Base-by-base conservation (phyloP, 495 filamentous ascomycete genomes). In the Penicillium steckii region DNA sequence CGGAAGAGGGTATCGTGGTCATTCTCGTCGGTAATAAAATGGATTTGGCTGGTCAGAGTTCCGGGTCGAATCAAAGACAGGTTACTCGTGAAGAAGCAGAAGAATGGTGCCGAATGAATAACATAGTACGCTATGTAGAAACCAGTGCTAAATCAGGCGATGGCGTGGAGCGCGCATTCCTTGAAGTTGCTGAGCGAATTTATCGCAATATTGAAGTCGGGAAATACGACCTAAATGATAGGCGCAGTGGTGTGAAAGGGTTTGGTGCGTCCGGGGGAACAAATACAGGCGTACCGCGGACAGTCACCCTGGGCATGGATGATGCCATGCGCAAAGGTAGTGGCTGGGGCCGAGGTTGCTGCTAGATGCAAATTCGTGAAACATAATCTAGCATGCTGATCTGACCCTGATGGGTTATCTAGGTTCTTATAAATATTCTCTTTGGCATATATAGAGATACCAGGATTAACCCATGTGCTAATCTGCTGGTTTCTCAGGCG, bases 111-210 rank as follows among this genome's bases (percentile, higher is more conserved):
- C 74, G 76, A 46, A 67, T 75, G 53, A 96, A 97, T 69, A 85
- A 85, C 44, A 82, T 97, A 15, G 80, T 95, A 52, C 82, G 87
- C 57, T 96, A 96, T 66, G 89, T 97, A 43, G 94, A 98, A 73
- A 98, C 94, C n/a, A 87, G 82, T 49, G 94, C 94, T 30, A 98
- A 96, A 74, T 91, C 83, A 30, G 94, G 94, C 19, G 90, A 94
- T 66, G 88, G 88, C 18, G 94, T 98, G 27, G 94, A 98, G 69
- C 78, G 84, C 51, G 94, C 94, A 3, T 98, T 98, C 60, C 79
- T 95, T 64, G 85, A 94, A 60, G 91, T 96, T 26, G 92, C 94
- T 27, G 88, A 95, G 73, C 79, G 90, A 57, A 97, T 98, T 55
- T 95, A 92, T 73, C 82, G 89, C 67, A 97, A 96, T 69, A 95